Base-by-base conservation (phyloP, 1,284 basidiomycete species). In the Irpex sp. region DNA sequence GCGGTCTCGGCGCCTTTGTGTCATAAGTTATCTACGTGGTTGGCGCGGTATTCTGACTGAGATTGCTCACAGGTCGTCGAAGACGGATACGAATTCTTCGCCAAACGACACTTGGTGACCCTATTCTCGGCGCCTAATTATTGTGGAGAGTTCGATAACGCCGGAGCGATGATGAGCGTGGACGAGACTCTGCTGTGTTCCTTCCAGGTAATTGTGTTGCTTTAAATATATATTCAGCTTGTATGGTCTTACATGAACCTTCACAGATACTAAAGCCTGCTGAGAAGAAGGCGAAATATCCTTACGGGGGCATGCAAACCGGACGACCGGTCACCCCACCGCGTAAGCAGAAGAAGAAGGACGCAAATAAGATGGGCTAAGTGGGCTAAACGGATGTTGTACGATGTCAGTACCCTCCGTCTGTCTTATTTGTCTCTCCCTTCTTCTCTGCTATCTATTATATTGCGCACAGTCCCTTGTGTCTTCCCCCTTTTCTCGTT, bases 101-200 rank as follows among this genome's bases (percentile, higher is more conserved):
- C 96, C 61, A 98, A 98, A 79, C 86, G 97, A 69, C 95, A 97
- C 80, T 79, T 99, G 68, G 97, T 99, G 68, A 99, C 97, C 17
- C 78, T 99, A 53, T 99, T 99, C 82, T 97, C 94, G 15, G 97
- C 97, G 62, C 97, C 97, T 64, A 98, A 98, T 83, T 97, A 98
- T 75, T 97, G 94, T 74, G 95, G 94, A 71, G 94, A 97, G 81
- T 99, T 99, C 73, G 97, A 99, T 79, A 99, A 99, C 75, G 96
- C 96, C 15, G 97, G 97, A 49, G 97, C 97, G 33, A 98, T 99
- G 97, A 99, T 99, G 97, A 96, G 93, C 73, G 97, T 99, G 60
- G 97, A 98, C 75, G 97, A 99, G 80, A 98, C 96, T 6, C 77
- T 99, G 68, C 78, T 99, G 67, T 99, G 97, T 79, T 98, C 96